Base-by-base conservation (phyloP, 352 stramenopile species). In the Blastocystis sp. region DNA sequence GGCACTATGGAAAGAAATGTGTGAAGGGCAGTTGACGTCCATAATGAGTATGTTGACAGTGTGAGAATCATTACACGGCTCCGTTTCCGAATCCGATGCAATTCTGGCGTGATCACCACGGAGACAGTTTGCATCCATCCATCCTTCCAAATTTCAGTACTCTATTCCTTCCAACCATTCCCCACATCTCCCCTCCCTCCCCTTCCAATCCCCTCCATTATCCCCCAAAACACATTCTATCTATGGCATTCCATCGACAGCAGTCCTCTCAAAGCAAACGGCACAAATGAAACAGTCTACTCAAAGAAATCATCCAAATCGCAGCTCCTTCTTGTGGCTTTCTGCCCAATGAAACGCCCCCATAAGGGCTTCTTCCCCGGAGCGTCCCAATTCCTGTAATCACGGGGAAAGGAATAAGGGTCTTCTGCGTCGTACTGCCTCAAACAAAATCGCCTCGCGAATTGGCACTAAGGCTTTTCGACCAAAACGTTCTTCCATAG, bases 221-320 rank as follows among this genome's bases (percentile, higher is more conserved):
- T 56, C 0, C 48, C 48, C 48, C 48, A 40, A 41, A 71, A 71
- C 64, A n/a, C 14, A 5, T 41, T 71, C 23, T 40, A 40, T 40
- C 45, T 45, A 9, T 9, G 7, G 64, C 21, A 71, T 71, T 71
- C 64, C 19, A 40, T 71, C 23, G 38, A 40, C 9, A 71, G 5
- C 5, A 7, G 48, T 7, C 48, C 1, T 56, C 14, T 40, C 64
- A 40, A 40, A 11, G 17, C 10, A 23, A 23, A 40, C 34, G 19
- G 4, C 34, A 14, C 4, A 17, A 56, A 38, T 79, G 69, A 61
- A 79, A 79, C 69, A 79, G 43, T 79, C 48, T 28, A 60, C 56
- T 48, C 45, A 79, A 79, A 79, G 69, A 79, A 79, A 79, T 48
- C 69, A 79, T 79, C 69, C 69, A 61, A 40, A 79, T 56, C 48